A percentile compares a stretch with the other conserved stretches of the same genome.
Conservation (phyloP, 148 eudicot genomes). For the Vaccinium myrtillus region DNA sequence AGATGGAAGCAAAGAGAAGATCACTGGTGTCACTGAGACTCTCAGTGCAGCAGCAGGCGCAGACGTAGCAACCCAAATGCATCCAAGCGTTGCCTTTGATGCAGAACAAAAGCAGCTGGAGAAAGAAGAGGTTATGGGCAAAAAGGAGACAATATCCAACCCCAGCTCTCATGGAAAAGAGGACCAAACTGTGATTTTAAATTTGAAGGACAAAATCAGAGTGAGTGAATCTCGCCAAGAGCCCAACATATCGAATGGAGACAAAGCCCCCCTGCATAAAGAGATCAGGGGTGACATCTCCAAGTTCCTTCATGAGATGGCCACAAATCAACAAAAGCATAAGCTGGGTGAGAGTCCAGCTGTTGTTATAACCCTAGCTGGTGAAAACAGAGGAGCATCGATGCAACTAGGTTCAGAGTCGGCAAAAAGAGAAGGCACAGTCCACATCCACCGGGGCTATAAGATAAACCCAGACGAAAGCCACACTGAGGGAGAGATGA, state of each 20-base stretch:
- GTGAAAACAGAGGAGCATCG: conserved; percentile 77
- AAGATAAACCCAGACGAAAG: conserved; percentile 47
- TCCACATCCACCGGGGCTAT: conserved; percentile 66
- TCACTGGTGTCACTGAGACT: conserved; percentile 7
- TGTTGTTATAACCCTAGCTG: conserved; percentile 62
- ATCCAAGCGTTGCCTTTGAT: conserved; percentile 5
- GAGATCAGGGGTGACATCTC: conserved; percentile 48
- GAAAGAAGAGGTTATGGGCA: conserved; percentile 1
- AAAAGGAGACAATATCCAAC: conserved; percentile 6
- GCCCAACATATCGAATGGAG: neutral
- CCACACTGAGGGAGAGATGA: conserved; percentile 47
- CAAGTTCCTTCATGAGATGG: conserved; percentile 36
- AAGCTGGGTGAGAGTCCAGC: conserved; percentile 35
- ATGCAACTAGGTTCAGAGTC: conserved; percentile 55
- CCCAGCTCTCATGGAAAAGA: conserved; percentile 6
- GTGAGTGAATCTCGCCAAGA: conserved; percentile 18
- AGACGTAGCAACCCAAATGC: neutral
- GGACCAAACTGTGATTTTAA: neutral
- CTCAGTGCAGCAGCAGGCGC: neutral
- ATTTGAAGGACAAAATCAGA: conserved; percentile 4
- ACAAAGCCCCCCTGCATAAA: conserved; percentile 27
- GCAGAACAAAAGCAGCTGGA: conserved; percentile 19
- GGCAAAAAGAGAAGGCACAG: conserved; percentile 35
- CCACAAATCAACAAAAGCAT: conserved; percentile 33
- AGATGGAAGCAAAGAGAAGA: conserved; percentile 2